Evolutionary conservation across 805 yeast species (phyloP).

Genomic region (Monosporozyma solicola): DNA sequence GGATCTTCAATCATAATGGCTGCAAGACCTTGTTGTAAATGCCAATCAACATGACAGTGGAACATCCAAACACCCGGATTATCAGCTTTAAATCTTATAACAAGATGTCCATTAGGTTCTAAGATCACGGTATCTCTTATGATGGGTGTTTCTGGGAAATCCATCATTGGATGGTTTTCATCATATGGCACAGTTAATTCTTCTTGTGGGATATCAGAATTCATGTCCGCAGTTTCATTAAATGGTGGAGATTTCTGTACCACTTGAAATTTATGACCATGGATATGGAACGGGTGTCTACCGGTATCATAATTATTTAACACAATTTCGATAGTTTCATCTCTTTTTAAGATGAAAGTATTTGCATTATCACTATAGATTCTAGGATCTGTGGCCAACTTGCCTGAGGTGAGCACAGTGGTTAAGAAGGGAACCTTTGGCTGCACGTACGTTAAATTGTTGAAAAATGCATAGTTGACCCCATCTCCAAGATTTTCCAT

Average conservation of each 20-base stretch:
- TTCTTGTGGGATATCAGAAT: constrained; percentile 13
- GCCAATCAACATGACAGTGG: constrained; percentile 90
- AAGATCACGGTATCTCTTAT: constrained; percentile 65
- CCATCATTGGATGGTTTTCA: constrained; percentile 32
- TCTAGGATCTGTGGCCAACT: constrained; percentile 41
- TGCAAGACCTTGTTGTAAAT: constrained; percentile 73
- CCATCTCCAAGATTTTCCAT: constrained; percentile 71
- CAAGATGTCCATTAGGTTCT: constrained; percentile 58
- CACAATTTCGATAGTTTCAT: constrained; percentile 65
- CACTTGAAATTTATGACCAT: constrained; percentile 64
- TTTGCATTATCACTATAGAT: constrained; percentile 71
- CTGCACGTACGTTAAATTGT: constrained; percentile 50
- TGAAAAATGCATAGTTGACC: constrained; percentile 67
- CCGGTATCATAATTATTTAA: constrained; percentile 74
- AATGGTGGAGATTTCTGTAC: constrained; percentile 43
- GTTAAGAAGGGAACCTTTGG: constrained; percentile 68
- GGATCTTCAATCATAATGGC: constrained; percentile 68
- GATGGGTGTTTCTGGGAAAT: constrained; percentile 51
- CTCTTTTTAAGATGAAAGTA: constrained; percentile 47
- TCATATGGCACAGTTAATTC: constrained; percentile 44
- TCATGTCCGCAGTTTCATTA: constrained; percentile 26
- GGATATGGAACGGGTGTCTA: constrained; percentile 72
- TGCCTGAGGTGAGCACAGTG: constrained; percentile 55
- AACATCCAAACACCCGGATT: constrained; percentile 94
- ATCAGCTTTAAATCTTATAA: constrained; percentile 64